Evolutionary conservation across 1,284 basidiomycete species (phyloP), one percentile per base, ranked within the genome.

Genomic region (Cutaneotrichosporon dermatis): DNA sequence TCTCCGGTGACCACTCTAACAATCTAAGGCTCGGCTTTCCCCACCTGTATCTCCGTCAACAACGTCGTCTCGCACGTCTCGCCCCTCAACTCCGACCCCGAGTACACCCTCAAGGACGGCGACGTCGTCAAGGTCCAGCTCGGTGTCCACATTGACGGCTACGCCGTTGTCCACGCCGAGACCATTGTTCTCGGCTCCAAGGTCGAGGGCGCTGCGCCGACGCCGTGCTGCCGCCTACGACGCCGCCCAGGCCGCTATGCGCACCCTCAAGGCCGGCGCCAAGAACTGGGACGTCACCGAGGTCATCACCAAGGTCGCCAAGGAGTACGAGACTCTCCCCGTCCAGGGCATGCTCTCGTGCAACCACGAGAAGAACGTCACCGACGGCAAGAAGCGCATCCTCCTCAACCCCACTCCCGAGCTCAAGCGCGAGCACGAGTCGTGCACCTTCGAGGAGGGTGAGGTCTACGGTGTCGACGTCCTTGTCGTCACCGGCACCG

Each of bases 381-480:
- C 96, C 70, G 94, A 97, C 79, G 92, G 92, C 65, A 96, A 95
- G 84, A 98, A 97, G 83, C 86, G 94, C 59, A 82, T 99, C 78
- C 90, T 96, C 66, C 80, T 93, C 62, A 93, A 94, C 81, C 92
- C 93, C 40, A 85, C 84, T 45, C 87, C 92, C 64, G 81, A 83
- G 58, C 90, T 93, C 78, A 90, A 85, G 79, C 83, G 86, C 68
- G 92, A 93, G 65, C 88, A 90, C 67, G 92, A 95, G 72, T 82
- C 86, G 53, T 84, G 82, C 45, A 88, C 86, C 3, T 94, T 96
- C 68, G 90, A 89, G 57, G 94, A 98, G 80, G 88, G 88, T 65
- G 95, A 99, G 72, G 92, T 99, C 13, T 99, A 91, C 77, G 95
- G 95, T 45, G 87, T 99, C 66, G 96, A 98, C 79, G 85, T 99